phyloP scores from a whole-genome alignment of 495 filamentous ascomycete species.

The Umbilicaria muhlenbergii region DNA sequence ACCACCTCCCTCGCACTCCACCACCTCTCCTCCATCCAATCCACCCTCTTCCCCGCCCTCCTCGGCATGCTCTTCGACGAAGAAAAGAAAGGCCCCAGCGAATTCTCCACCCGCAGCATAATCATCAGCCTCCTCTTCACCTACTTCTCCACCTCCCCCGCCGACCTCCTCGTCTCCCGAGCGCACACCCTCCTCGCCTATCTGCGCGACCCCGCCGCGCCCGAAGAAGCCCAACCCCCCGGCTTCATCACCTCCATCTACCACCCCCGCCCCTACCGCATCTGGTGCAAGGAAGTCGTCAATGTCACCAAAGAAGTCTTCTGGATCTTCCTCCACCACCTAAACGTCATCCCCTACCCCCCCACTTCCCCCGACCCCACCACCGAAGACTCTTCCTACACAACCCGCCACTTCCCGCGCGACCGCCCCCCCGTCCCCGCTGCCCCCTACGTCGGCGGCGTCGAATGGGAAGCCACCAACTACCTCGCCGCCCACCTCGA shows the following conservation, averaged over 20 bases:
- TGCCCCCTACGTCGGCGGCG: conserved; percentile 91
- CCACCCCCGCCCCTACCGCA: conserved; percentile 70
- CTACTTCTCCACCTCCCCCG: conserved; percentile 47
- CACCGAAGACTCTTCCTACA: conserved; percentile 33
- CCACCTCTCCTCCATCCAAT: conserved; percentile 65
- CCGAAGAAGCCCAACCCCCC: conserved; percentile 57
- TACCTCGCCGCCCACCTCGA: conserved; percentile 88
- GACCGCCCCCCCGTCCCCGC: conserved; percentile 83
- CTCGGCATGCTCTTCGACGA: conserved; percentile 86
- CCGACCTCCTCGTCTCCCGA: conserved; percentile 38
- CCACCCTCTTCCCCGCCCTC: conserved; percentile 70
- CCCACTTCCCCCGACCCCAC: conserved; percentile 18
- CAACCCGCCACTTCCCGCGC: conserved; percentile 65
- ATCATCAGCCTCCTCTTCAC: conserved; percentile 77
- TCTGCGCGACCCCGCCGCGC: conserved; percentile 64
- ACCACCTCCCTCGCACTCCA: conserved; percentile 74
- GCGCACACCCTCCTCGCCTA: conserved; percentile 58
- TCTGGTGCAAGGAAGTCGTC: conserved; percentile 85
- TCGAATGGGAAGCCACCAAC: conserved; percentile 98
- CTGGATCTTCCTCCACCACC: conserved; percentile 94
- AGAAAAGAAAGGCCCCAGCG: conserved; percentile 90
- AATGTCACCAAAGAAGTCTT: conserved; percentile 97
- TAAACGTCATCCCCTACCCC: conserved; percentile 61
- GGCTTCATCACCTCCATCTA: conserved; percentile 83
- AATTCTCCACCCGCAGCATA: conserved; percentile 82